Evolutionary conservation across 768 basidiomycete genomes (phyloP).

Genomic region (Tricholoma flavovirens): DNA sequence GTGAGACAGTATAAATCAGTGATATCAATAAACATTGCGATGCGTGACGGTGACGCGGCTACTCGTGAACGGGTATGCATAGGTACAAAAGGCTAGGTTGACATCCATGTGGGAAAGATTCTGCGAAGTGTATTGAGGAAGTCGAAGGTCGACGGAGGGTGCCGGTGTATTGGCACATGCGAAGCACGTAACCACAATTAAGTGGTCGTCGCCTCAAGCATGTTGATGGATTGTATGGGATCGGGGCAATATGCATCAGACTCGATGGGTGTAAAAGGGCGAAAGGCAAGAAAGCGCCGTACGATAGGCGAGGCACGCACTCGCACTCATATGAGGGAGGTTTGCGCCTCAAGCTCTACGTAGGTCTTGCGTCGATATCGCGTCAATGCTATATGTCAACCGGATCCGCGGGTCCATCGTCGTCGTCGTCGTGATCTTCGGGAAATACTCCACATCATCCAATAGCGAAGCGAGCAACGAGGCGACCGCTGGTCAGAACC

Average conservation of each 20-base stretch:
- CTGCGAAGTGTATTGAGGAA: constrained; percentile 20
- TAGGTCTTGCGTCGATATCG: constrained; percentile 71
- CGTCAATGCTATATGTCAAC: constrained; percentile 47
- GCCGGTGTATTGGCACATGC: constrained; percentile 75
- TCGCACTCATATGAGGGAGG: constrained; percentile 44
- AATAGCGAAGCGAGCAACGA: constrained; percentile 15
- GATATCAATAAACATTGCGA: constrained; percentile 43
- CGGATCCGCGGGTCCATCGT: constrained; percentile 47
- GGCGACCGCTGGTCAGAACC: constrained; percentile 39
- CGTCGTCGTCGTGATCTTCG: constrained; percentile 34
- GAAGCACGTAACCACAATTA: constrained; percentile 76
- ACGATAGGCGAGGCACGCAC: constrained; percentile 49
- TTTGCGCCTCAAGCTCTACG: constrained; percentile 50
- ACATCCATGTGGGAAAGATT: constrained; percentile 25
- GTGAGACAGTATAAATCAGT: constrained; percentile 32
- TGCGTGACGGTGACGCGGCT: constrained; percentile 21
- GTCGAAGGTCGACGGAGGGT: constrained; percentile 32
- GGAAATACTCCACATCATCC: constrained; percentile 24
- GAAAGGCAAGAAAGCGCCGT: constrained; percentile 52
- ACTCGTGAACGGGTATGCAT: constrained; percentile 15
- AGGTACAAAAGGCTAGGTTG: constrained; percentile 17
- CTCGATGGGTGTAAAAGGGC: constrained; percentile 36
- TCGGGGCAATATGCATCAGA: constrained; percentile 37
- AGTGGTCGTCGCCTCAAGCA: constrained; percentile 78
- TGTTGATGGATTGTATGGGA: constrained; percentile 47